Conservation (phyloP, 2,329 filamentous ascomycete species). For the Fusarium anguioides region DNA sequence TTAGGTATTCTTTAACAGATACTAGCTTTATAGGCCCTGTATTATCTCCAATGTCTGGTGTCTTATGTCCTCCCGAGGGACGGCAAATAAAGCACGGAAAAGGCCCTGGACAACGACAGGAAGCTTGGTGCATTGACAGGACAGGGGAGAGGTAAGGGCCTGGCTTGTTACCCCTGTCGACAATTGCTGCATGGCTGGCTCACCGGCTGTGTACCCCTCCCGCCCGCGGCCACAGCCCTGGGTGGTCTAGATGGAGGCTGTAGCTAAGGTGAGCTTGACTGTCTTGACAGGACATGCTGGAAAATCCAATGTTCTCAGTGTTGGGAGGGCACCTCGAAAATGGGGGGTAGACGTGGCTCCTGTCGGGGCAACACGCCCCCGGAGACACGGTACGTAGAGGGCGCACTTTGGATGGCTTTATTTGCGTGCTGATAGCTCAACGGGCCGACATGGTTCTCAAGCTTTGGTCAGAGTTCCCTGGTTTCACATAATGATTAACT, state of each 20-base stretch:
- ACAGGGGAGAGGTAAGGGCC: slow-evolving; percentile 24
- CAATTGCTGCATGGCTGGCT: slow-evolving; percentile 39
- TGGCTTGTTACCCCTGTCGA: slow-evolving; percentile 37
- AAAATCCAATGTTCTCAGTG: slow-evolving; percentile 17
- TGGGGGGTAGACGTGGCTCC: slow-evolving; percentile 43
- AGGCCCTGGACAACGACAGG: slow-evolving; percentile 11
- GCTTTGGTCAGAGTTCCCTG: slow-evolving; percentile 16
- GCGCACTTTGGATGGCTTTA: slow-evolving; percentile 2
- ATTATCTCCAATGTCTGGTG: too few relatives aligned
- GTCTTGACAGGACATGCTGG: slow-evolving; percentile 28
- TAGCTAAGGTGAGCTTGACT: slow-evolving; percentile 17
- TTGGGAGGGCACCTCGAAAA: slow-evolving; percentile 24
- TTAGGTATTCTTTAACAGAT: too few relatives aligned
- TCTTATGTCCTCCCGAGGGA: too few relatives aligned
- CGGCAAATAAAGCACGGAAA: slow-evolving; percentile 1
- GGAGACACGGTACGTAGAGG: slow-evolving; percentile 5
- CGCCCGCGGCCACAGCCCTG: slow-evolving; percentile 36
- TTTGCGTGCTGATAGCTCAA: slow-evolving; percentile 15
- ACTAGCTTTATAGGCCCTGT: too few relatives aligned
- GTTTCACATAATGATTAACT: slow-evolving; percentile 32
- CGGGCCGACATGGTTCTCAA: slow-evolving; percentile 20
- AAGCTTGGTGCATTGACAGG: slow-evolving; percentile 31
- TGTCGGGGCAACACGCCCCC: slow-evolving; percentile 39
- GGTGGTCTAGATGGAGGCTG: slow-evolving; percentile 9
- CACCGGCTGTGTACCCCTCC: slow-evolving; percentile 40